Conservation (phyloP, 768 basidiomycete genomes). For the Russula abietina region DNA sequence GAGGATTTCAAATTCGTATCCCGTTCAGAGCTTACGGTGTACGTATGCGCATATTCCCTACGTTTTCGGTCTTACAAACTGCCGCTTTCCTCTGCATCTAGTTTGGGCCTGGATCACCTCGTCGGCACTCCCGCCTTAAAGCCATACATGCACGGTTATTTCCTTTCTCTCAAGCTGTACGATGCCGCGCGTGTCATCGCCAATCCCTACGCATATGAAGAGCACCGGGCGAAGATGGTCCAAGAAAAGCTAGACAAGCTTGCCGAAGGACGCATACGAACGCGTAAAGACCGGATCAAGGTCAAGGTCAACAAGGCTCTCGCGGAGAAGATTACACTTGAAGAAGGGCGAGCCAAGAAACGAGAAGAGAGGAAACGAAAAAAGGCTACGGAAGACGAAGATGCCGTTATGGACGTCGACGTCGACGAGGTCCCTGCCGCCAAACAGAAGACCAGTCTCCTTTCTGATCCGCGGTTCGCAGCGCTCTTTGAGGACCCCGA, state of each 20-base stretch:
- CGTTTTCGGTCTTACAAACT: slow-evolving; percentile 3
- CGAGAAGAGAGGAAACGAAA: slow-evolving; percentile 45
- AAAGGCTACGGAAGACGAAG: slow-evolving; percentile 38
- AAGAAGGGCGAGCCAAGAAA: slow-evolving; percentile 55
- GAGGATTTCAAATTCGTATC: slow-evolving; percentile 98
- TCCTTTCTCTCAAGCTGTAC: slow-evolving; percentile 92
- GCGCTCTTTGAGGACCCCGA: slow-evolving; percentile 87
- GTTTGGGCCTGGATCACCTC: slow-evolving; percentile 92
- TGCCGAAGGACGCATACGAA: slow-evolving; percentile 86
- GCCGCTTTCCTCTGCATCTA: slow-evolving; percentile 30
- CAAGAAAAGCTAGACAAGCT: slow-evolving; percentile 89
- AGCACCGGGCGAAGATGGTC: slow-evolving; percentile 85
- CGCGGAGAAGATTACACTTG: slow-evolving; percentile 74
- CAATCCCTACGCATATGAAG: slow-evolving; percentile 93
- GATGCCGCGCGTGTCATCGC: slow-evolving; percentile 92
- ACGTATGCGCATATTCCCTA: slow-evolving; percentile 31
- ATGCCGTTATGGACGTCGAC: slow-evolving; percentile 34
- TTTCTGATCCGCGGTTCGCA: slow-evolving; percentile 84
- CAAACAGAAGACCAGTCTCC: slow-evolving; percentile 43
- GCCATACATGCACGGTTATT: slow-evolving; percentile 99
- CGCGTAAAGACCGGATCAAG: slow-evolving; percentile 56
- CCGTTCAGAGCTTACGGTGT: slow-evolving; percentile 79
- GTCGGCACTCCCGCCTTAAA: slow-evolving; percentile 92
- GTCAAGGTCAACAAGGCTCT: slow-evolving; percentile 82
- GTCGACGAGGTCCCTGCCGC: slow-evolving; percentile 32